Base-by-base conservation (phyloP, 2,329 filamentous ascomycete species). In the Fusarium napiforme region DNA sequence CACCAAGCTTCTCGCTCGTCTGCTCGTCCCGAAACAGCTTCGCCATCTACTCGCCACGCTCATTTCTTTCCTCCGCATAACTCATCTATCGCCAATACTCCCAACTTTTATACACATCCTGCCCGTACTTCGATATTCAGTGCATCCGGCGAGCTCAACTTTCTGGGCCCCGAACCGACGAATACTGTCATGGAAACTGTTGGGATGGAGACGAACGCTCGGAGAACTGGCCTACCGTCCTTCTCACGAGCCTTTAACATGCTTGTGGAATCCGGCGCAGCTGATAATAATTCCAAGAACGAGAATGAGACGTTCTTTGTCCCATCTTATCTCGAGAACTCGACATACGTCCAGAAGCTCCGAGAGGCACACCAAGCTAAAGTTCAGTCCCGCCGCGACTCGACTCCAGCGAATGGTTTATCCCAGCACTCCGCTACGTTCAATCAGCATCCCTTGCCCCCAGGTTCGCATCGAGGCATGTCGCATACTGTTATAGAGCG, bases 401-500 rank as follows among this genome's bases (percentile, higher is more conserved):
- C 77, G 43, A 63, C 73, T 42, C 70, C 77, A 16, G 46, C 64
- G 55, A 72, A 69, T 63, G 66, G 71, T 32, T 61, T 74, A 39
- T 42, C 60, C 18, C 61, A 74, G 86, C 53, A 90, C 87, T 81
- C 88, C 85, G 80, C 85, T 75, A 42, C 81, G 77, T 83, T 89
- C 86, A 76, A 68, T 49, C 80, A 85, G 73, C 72, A 82, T 34
- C 67, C 77, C 39, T 70, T 82, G 30, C 80, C 82, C 7, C 71
- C 92, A 7, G 81, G 84, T 9, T 85, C 87, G 36, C 92, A 97
- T 82, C 88, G 93, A 60, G 95, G 94, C 26, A 90, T 97, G 83
- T 90, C 93, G 21, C 94, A 94, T 81, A 94, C 97, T 78, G 87
- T 97, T 68, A 91, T 97, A 75, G 96, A 98, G 83, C 91, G 93